phyloP scores from a whole-genome alignment of 495 filamentous ascomycete species.

The Neurospora cerealis region DNA sequence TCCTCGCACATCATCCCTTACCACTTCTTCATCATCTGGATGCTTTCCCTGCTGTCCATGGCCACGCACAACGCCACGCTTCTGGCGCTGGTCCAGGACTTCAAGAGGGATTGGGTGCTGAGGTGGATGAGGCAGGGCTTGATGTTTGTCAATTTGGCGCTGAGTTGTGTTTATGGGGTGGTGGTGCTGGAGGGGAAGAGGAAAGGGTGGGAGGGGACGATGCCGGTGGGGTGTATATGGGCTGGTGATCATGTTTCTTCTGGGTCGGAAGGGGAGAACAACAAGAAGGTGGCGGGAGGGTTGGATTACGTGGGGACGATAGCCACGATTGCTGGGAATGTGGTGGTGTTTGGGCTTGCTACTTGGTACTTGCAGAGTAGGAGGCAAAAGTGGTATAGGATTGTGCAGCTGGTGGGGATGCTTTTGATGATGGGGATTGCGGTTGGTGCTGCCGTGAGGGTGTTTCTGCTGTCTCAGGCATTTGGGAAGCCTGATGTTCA shows the following conservation, averaged over 20 bases:
- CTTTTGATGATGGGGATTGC: conserved; percentile 39
- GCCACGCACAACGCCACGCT: conserved; percentile 47
- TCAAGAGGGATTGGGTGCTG: conserved; percentile 51
- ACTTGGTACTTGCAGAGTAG: conserved; percentile 48
- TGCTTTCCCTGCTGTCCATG: conserved; percentile 47
- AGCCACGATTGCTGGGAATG: conserved; percentile 39
- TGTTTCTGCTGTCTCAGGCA: conserved; percentile 41
- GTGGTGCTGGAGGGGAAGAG: conserved; percentile 38
- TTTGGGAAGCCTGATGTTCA: conserved; percentile 34
- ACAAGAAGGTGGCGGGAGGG: conserved; percentile 16
- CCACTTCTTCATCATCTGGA: conserved; percentile 56
- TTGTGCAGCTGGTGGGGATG: conserved; percentile 35
- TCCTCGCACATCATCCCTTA: conserved; percentile 42
- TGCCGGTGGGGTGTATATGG: conserved; percentile 48
- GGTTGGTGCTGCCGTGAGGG: conserved; percentile 37
- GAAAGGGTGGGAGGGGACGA: conserved; percentile 33
- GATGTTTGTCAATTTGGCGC: conserved; percentile 48
- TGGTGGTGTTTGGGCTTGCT: conserved; percentile 37
- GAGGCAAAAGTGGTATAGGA: conserved; percentile 33
- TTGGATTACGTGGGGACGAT: conserved; percentile 43
- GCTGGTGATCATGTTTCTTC: background rate
- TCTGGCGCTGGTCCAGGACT: conserved; percentile 46
- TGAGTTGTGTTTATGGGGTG: conserved; percentile 38
- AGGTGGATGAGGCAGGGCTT: conserved; percentile 49
- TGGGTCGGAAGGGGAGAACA: background rate